Conservation (phyloP, 2,329 filamentous ascomycete genomes). For the Tolypocladium sp. region DNA sequence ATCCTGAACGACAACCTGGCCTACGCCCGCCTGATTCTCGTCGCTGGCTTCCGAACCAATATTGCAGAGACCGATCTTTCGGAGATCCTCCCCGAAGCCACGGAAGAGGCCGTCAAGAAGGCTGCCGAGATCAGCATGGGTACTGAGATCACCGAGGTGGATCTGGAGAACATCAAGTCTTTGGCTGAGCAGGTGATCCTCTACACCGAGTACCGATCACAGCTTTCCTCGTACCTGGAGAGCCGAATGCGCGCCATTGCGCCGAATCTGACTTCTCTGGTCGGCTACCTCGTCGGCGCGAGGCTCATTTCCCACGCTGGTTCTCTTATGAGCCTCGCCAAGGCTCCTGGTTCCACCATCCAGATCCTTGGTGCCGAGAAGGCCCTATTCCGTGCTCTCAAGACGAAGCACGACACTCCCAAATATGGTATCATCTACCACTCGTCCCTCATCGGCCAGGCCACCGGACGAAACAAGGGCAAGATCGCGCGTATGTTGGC, state of each 20-base stretch:
- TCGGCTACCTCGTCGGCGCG: slow-evolving; percentile 89
- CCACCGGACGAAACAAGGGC: slow-evolving; percentile 96
- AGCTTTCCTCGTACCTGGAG: slow-evolving; percentile 82
- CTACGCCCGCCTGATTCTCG: slow-evolving; percentile 79
- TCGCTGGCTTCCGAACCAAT: slow-evolving; percentile 82
- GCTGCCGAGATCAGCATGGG: slow-evolving; percentile 98
- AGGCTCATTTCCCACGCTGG: slow-evolving; percentile 91
- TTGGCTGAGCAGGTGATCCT: slow-evolving; percentile 89
- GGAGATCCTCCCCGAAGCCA: slow-evolving; percentile 89
- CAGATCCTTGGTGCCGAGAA: slow-evolving; percentile 99
- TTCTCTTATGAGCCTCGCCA: slow-evolving; percentile 88
- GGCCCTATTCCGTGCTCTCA: slow-evolving; percentile 93
- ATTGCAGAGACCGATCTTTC: slow-evolving; percentile 69
- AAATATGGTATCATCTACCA: slow-evolving; percentile 97
- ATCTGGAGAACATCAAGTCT: slow-evolving; percentile 85
- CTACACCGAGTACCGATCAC: slow-evolving; percentile 82
- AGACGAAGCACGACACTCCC: slow-evolving; percentile 98
- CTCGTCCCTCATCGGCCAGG: slow-evolving; percentile 89
- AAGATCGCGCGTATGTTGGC: slow-evolving; percentile 97
- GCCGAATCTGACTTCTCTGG: slow-evolving; percentile 85
- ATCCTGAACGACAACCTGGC: slow-evolving; percentile 96
- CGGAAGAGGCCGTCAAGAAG: slow-evolving; percentile 83
- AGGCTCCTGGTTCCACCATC: slow-evolving; percentile 89
- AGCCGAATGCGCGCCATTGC: slow-evolving; percentile 95
- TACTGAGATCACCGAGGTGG: slow-evolving; percentile 88